Evolutionary conservation across 83 land plant species (phyloP).

Genomic region (Isoetes engelmannii): DNA sequence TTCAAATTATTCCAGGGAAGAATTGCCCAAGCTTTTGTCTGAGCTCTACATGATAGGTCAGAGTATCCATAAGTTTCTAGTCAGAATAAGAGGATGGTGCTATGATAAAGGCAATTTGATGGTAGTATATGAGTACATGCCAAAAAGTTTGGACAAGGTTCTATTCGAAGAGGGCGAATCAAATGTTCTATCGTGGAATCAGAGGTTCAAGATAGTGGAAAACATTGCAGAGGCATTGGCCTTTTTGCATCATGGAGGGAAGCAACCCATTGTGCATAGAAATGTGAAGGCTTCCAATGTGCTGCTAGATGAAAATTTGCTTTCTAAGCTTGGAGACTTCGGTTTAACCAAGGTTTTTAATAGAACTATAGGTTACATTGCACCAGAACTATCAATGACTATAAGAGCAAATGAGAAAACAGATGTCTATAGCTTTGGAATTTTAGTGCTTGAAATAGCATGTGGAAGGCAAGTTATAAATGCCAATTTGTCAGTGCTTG

Average conservation of each 20-base stretch:
- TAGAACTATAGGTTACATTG: too few species aligned
- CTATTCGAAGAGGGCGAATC: neutral
- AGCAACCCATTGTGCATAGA: slow-evolving; percentile 18
- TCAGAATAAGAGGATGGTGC: slow-evolving; percentile 27
- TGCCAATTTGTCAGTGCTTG: too few species aligned
- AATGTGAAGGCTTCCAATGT: slow-evolving; percentile 14
- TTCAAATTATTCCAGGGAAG: too few species aligned
- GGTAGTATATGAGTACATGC: slow-evolving; percentile 36
- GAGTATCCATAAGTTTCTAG: slow-evolving; percentile 1
- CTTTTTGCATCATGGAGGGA: slow-evolving; percentile 19
- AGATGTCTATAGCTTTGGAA: too few species aligned
- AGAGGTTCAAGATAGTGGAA: slow-evolving; percentile 7
- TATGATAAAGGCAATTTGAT: slow-evolving; percentile 11
- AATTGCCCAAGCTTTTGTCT: too few species aligned
- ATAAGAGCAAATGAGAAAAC: too few species aligned
- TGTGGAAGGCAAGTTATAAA: too few species aligned
- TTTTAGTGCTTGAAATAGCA: too few species aligned
- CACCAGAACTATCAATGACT: too few species aligned
- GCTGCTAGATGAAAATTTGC: slow-evolving; percentile 13
- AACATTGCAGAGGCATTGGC: slow-evolving; percentile 14
- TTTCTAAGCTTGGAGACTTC: slow-evolving; percentile 24
- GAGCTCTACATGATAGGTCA: too few species aligned
- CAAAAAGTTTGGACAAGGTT: slow-evolving; percentile 31
- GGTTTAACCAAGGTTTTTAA: neutral
- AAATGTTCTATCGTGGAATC: slow-evolving; percentile 14